Percentiles rank a stretch among this genome's conserved stretches.
These are phyloP conservation scores for Trichoderma arundinaceum DNA, from an alignment of 2,329 filamentous ascomycete genomes.

Conservation along the genomic window DNA sequence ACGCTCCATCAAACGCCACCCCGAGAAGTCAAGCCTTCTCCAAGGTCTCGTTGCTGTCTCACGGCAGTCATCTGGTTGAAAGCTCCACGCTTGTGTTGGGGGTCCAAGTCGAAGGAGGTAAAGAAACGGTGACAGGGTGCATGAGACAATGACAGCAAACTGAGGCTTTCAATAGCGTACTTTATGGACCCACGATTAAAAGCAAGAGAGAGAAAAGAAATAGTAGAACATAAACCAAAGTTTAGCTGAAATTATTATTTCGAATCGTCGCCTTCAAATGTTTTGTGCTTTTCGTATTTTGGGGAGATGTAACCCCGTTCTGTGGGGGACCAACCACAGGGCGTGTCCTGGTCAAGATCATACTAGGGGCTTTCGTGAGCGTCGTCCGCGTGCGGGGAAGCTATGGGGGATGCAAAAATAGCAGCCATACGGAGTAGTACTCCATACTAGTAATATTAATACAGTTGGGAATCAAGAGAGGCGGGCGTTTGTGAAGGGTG, in stretches of 20 bases:
- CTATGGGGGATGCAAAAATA: neutral
- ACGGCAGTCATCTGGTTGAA: neutral
- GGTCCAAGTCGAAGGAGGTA: neutral
- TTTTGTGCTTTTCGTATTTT: neutral
- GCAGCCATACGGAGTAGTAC: neutral
- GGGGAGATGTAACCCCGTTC: neutral
- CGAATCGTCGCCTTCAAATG: neutral
- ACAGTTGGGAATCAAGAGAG: neutral
- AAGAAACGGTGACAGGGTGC: neutral
- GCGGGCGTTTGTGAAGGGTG: neutral
- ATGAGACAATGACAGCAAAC: neutral
- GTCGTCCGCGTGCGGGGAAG: conserved; percentile 14
- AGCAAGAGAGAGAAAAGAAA: neutral
- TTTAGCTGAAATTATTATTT: neutral
- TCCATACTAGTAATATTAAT: too few relatives aligned
- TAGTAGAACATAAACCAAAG: neutral
- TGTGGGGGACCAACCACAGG: conserved; percentile 24
- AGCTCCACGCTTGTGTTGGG: neutral
- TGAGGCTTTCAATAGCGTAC: conserved; percentile 7
- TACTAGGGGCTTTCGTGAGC: neutral
- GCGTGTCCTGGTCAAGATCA: neutral
- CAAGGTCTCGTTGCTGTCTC: neutral
- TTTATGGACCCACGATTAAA: neutral
- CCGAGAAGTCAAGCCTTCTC: neutral
- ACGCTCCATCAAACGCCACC: neutral